These are phyloP conservation scores for Eurotiales sp. DNA, from an alignment of 2,329 filamentous ascomycete species.

Conservation along the genomic window DNA sequence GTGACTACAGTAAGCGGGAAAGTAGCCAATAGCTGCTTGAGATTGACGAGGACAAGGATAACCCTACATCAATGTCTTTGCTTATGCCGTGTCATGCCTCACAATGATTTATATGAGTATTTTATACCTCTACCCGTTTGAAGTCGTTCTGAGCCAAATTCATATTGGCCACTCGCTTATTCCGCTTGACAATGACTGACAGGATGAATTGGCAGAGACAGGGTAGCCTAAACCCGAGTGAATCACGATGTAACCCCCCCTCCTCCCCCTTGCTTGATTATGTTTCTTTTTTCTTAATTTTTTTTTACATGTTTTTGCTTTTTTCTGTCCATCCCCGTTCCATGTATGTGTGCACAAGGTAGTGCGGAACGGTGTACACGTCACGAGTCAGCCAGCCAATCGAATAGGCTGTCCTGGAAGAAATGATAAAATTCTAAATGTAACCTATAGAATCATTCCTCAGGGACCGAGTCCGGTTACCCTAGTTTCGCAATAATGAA, in stretches of 20 bases:
- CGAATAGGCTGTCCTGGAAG: background rate
- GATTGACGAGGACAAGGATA: background rate
- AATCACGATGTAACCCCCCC: conserved; percentile 1
- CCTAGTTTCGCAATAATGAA: too few relatives aligned
- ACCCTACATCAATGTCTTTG: background rate
- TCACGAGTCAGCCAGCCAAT: conserved; percentile 5
- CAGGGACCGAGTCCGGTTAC: background rate
- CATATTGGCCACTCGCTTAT: background rate
- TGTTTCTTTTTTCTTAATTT: background rate
- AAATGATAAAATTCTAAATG: too few relatives aligned
- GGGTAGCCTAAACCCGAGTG: too few relatives aligned
- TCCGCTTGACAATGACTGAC: background rate
- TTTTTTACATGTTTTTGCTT: background rate
- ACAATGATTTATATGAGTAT: background rate
- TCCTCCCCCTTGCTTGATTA: conserved; percentile 3
- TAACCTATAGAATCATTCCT: background rate
- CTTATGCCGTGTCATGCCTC: too few relatives aligned
- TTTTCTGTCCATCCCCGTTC: background rate
- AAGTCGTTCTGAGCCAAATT: too few relatives aligned
- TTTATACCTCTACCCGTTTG: too few relatives aligned
- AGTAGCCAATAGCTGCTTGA: background rate
- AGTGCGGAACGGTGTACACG: conserved; percentile 3
- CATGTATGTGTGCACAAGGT: background rate
- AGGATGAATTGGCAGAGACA: too few relatives aligned
- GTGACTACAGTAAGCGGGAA: background rate